phyloP scores from a whole-genome alignment of 2,329 filamentous ascomycete genomes.

The Herpotrichia juniperi region DNA sequence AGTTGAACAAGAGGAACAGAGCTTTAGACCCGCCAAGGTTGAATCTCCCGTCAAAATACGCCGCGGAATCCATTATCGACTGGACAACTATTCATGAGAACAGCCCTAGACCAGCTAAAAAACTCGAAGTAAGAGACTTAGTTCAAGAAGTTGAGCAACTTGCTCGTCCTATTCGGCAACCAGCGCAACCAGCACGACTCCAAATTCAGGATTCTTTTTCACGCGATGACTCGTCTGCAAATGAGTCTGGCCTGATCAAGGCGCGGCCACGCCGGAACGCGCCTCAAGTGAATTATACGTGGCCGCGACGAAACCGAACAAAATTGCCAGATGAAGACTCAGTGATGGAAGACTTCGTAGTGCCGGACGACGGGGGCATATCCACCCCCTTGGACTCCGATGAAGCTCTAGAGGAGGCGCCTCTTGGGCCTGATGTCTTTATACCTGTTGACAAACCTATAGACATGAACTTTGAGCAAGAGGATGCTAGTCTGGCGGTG shows the following conservation, averaged over 20 bases:
- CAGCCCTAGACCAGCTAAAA: slow-evolving; percentile 5
- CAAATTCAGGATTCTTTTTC: not conserved
- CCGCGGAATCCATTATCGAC: slow-evolving; percentile 29
- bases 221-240: slow-evolving; percentile 16
- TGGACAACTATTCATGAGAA: slow-evolving; percentile 24
- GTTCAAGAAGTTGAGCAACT: not conserved
- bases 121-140: not conserved
- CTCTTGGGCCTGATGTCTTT: slow-evolving; percentile 13
- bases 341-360: slow-evolving; percentile 1
- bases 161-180: not conserved
- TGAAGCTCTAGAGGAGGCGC: slow-evolving; percentile 18
- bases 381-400: slow-evolving; percentile 10
- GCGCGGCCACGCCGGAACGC: slow-evolving; percentile 29
- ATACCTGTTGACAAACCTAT: slow-evolving; percentile 25
- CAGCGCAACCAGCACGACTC: not conserved
- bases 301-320: slow-evolving; percentile 20
- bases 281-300: slow-evolving; percentile 33
- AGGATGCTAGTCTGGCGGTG: slow-evolving; percentile 29
- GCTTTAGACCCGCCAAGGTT: slow-evolving; percentile 28
- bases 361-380: not conserved
- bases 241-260: slow-evolving; percentile 19
- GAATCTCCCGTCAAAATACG: slow-evolving; percentile 30
- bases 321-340: slow-evolving; percentile 11
- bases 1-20: slow-evolving; percentile 32
- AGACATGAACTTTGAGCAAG: slow-evolving; percentile 20